phyloP scores from a whole-genome alignment of 208 protist genomes.

The Zelonia costaricensis region DNA sequence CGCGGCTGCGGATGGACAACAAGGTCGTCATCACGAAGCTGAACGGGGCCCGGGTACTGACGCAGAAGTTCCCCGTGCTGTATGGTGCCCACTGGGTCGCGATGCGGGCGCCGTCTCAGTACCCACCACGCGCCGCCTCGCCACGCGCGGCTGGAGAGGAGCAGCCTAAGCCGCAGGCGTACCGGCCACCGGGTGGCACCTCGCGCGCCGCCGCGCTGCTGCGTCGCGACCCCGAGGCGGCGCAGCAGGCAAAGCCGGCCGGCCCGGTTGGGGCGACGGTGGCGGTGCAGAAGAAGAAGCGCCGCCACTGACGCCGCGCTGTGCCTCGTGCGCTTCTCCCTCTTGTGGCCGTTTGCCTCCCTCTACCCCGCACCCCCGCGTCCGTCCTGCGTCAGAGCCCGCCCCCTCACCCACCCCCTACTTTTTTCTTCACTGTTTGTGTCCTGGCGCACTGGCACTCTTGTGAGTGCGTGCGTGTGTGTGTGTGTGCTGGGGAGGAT shows the following conservation, averaged over 20 bases:
- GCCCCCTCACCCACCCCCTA: too few relatives aligned
- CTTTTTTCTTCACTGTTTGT: too few relatives aligned
- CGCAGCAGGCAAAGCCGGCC: conserved; percentile 57
- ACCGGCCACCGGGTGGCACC: conserved; percentile 69
- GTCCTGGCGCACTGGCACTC: too few relatives aligned
- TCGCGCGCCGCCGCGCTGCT: conserved; percentile 61
- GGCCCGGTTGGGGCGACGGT: conserved; percentile 66
- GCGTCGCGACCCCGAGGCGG: conserved; percentile 43
- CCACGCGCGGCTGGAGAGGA: conserved; percentile 33
- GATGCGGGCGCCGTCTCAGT: conserved; percentile 35
- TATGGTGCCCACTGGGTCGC: conserved; percentile 84
- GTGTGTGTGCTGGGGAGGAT: too few relatives aligned
- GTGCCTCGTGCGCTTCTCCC: too few relatives aligned
- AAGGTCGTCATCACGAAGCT: conserved; percentile 78
- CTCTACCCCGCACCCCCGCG: too few relatives aligned
- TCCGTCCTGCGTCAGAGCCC: too few relatives aligned
- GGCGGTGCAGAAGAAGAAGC: conserved; percentile 55
- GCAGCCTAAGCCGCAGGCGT: conserved; percentile 72
- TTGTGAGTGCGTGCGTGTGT: too few relatives aligned
- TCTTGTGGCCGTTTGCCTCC: too few relatives aligned
- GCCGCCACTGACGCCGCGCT: conserved; percentile 28
- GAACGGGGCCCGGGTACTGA: conserved; percentile 72
- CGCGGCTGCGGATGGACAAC: conserved; percentile 84
- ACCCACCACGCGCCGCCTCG: conserved; percentile 46
- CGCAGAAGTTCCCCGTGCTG: conserved; percentile 68